These are phyloP conservation scores for Odontarrhena argentea DNA, from an alignment of 345 rosid species.

Conservation along the genomic window DNA sequence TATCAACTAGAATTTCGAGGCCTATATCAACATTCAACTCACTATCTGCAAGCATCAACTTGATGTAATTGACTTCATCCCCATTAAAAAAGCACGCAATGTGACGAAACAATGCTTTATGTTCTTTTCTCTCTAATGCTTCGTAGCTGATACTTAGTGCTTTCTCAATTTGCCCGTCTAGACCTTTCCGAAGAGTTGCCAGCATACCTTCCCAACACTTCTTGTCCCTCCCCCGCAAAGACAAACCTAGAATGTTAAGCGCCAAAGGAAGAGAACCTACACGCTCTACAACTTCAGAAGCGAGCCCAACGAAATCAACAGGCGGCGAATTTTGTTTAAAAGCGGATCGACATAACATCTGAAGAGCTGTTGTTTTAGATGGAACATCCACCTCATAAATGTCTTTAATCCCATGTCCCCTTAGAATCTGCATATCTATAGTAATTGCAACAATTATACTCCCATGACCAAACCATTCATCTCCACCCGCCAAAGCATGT, in stretches of 20 bases:
- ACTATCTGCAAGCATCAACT: slow-evolving; percentile 20
- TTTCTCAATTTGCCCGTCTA: slow-evolving; percentile 9
- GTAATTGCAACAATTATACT: slow-evolving; percentile 61
- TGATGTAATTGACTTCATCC: neutral
- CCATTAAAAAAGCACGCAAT: slow-evolving; percentile 43
- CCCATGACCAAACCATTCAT: slow-evolving; percentile 52
- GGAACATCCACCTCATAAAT: slow-evolving; percentile 19
- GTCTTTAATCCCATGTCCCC: neutral
- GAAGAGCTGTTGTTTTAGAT: slow-evolving; percentile 10
- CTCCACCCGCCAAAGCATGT: slow-evolving; percentile 46
- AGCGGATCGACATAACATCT: slow-evolving; percentile 35
- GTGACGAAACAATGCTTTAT: slow-evolving; percentile 39
- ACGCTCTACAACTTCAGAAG: slow-evolving; percentile 12
- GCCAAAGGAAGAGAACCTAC: slow-evolving; percentile 41
- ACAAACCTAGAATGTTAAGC: slow-evolving; percentile 38
- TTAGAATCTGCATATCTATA: slow-evolving; percentile 41
- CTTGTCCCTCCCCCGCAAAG: neutral
- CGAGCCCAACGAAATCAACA: neutral
- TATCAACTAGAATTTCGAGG: slow-evolving; percentile 22
- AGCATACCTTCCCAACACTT: slow-evolving; percentile 31
- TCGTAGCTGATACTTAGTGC: slow-evolving; percentile 39
- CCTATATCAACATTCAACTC: slow-evolving; percentile 15
- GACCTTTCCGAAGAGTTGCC: slow-evolving; percentile 3
- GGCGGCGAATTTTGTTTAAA: slow-evolving; percentile 20
- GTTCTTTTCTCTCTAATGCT: slow-evolving; percentile 6